Conservation (phyloP, 441 rosid species). For the Cnidoscolus chayamansa region DNA sequence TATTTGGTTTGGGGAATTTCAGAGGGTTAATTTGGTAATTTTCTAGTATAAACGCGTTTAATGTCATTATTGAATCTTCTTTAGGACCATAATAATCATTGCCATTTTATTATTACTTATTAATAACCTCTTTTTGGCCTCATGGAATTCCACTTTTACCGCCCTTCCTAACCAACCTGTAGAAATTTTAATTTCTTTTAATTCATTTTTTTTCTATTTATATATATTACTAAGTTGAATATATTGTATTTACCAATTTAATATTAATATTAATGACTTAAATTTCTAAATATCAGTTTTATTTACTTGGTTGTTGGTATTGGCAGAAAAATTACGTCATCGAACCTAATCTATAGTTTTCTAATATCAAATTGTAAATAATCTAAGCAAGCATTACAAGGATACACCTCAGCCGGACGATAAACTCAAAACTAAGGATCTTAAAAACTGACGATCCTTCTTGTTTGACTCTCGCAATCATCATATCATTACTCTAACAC, state of each 20-base stretch:
- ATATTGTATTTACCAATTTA: too few species aligned
- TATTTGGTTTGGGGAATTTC: neutral
- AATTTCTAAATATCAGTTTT: too few species aligned
- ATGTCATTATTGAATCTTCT: neutral
- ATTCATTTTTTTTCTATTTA: too few species aligned
- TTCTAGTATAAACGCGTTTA: neutral
- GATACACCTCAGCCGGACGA: conserved; percentile 6
- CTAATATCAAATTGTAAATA: neutral
- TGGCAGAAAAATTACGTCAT: too few species aligned
- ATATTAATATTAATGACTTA: too few species aligned
- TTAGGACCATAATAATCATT: conserved; percentile 1
- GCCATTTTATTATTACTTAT: neutral
- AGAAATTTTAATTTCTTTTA: too few species aligned
- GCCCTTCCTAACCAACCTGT: too few species aligned
- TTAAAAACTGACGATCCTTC: too few species aligned
- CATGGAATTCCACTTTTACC: too few species aligned
- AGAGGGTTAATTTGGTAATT: neutral
- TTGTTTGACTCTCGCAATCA: neutral
- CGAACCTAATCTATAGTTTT: neutral
- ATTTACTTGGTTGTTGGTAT: too few species aligned
- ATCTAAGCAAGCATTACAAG: neutral
- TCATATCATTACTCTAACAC: neutral
- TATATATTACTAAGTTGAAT: too few species aligned
- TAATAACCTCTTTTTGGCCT: too few species aligned
- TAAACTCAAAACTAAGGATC: neutral